Conservation (phyloP, 2,329 filamentous ascomycete species). For the Colletotrichum sublineola region DNA sequence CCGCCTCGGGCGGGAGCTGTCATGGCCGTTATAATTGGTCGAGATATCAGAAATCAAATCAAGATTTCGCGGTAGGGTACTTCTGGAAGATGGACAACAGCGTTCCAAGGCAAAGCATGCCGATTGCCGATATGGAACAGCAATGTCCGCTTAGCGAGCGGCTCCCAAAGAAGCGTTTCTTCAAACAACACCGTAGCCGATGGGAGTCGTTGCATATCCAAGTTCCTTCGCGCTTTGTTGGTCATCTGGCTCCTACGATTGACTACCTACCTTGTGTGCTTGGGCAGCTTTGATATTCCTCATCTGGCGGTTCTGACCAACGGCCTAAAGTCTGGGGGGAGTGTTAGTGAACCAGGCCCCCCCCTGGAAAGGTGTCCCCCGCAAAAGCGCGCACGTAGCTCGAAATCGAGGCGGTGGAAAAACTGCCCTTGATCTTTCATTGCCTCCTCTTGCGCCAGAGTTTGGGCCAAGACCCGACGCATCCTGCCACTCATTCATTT, state of each 20-base stretch:
- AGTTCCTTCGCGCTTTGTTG: background rate
- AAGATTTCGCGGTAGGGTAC: background rate
- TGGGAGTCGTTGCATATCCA: constrained; percentile 7
- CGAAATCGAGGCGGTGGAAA: background rate
- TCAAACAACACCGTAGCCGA: constrained; percentile 20
- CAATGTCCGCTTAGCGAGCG: constrained; percentile 1
- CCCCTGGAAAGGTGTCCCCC: constrained; percentile 21
- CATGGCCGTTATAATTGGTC: background rate
- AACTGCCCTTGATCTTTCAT: background rate
- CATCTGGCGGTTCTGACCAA: background rate
- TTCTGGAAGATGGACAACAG: background rate
- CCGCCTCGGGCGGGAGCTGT: background rate
- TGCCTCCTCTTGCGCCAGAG: background rate
- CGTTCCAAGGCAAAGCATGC: background rate
- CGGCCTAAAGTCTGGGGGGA: constrained; percentile 21
- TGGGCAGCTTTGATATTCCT: background rate
- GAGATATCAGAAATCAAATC: background rate
- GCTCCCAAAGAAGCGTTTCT: constrained; percentile 15
- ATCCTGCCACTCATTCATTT: constrained; percentile 5
- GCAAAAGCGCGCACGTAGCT: constrained; percentile 9
- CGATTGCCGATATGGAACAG: background rate
- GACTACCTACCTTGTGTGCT: too few relatives aligned
- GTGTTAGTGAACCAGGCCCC: constrained; percentile 17
- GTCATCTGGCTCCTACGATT: background rate
- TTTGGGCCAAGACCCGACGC: background rate